These are phyloP conservation scores for Caulochytrium protostelioides DNA, from an alignment of 371 early-diverging fungal genomes.

Conservation along the genomic window DNA sequence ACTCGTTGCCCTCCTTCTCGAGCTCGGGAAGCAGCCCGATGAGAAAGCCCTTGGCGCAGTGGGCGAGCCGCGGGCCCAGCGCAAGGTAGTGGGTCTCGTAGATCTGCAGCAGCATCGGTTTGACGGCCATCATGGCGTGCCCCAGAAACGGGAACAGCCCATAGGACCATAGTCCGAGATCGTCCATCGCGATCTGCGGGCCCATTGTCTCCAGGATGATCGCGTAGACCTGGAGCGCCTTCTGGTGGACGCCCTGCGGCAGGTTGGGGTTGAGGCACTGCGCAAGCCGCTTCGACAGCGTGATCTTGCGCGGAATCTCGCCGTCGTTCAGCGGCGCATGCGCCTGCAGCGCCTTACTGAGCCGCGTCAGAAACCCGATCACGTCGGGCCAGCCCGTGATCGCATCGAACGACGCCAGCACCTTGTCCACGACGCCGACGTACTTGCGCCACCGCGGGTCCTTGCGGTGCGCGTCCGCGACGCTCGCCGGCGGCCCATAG, in stretches of 20 bases:
- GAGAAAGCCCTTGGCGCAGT: conserved; percentile 55
- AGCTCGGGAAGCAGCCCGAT: conserved; percentile 63
- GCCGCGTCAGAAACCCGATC: conserved; percentile 64
- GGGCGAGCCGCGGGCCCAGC: conserved; percentile 39
- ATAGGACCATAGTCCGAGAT: conserved; percentile 64
- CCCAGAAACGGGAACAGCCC: conserved; percentile 82
- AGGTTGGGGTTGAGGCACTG: conserved; percentile 95
- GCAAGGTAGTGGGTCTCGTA: conserved; percentile 54
- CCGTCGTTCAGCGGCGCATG: neutral
- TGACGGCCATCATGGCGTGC: conserved; percentile 59
- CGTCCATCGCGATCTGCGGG: too few relatives aligned
- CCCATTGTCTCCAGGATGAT: conserved; percentile 68
- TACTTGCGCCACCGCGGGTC: conserved; percentile 63
- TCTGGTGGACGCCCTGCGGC: conserved; percentile 97
- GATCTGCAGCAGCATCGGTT: conserved; percentile 56
- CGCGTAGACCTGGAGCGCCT: conserved; percentile 75
- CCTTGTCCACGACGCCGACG: conserved; percentile 57
- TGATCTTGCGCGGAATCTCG: conserved; percentile 57
- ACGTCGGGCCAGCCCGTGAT: conserved; percentile 92
- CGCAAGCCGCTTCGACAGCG: conserved; percentile 83
- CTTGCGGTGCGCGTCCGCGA: too few relatives aligned
- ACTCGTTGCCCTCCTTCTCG: conserved; percentile 79
- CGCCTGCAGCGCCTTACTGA: conserved; percentile 38
- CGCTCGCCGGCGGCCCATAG: too few relatives aligned
- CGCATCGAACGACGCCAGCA: conserved; percentile 68